Conservation (phyloP, 345 rosid genomes). For the Zanthoxylum bungeanum region DNA sequence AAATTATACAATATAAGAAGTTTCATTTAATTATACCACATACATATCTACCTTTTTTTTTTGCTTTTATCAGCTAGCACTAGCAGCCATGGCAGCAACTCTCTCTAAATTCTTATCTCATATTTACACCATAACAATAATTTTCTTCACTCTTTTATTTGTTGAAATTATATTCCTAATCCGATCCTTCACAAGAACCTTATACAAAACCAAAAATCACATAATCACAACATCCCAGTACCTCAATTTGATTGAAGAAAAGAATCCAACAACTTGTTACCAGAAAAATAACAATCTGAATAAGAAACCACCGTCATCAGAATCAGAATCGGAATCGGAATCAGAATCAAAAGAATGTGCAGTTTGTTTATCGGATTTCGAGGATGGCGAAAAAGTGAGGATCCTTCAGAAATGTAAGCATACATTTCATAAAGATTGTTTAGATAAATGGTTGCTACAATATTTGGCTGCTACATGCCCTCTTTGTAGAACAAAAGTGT, state of each 20-base stretch:
- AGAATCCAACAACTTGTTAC: conserved; percentile 32
- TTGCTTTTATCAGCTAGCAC: neutral
- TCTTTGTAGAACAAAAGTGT: conserved; percentile 44
- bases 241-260: conserved; percentile 33
- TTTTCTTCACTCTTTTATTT: conserved; percentile 33
- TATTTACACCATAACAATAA: conserved; percentile 21
- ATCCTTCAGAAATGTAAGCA: conserved; percentile 42
- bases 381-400: conserved; percentile 42
- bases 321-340: too few species aligned
- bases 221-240: conserved; percentile 30
- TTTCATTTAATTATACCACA: neutral
- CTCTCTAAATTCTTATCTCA: conserved; percentile 28
- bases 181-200: conserved; percentile 23
- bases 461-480: conserved; percentile 48
- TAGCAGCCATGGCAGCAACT: conserved; percentile 31
- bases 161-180: conserved; percentile 22
- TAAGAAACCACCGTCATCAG: neutral
- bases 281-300: neutral
- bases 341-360: conserved; percentile 24
- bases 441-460: conserved; percentile 46
- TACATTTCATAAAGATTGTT: conserved; percentile 46
- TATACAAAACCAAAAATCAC: neutral
- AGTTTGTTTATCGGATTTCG: conserved; percentile 40
- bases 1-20: neutral
- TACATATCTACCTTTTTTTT: neutral